Base-by-base conservation (phyloP, 768 basidiomycete genomes). In the Psilocybe cubensis region DNA sequence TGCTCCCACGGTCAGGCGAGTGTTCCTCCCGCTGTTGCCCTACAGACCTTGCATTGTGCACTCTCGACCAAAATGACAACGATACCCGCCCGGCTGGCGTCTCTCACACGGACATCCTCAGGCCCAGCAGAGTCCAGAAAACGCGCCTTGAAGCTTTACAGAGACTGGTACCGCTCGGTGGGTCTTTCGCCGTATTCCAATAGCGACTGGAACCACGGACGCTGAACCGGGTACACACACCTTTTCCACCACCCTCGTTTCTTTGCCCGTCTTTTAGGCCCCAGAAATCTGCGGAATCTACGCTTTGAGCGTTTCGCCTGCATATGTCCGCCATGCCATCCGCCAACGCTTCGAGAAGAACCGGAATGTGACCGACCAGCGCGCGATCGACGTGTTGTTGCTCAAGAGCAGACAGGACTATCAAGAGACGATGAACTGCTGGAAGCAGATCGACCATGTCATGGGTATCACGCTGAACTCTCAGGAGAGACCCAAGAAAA, bases 371-470 rank as follows among this genome's bases (percentile, higher is more conserved):
- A 85, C 87, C 43, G 93, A 98, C 76, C 75, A 83, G 24, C 84
- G 86, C 54, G 85, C 90, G 21, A 85, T 98, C 69, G 94, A 99
- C 70, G 76, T 96, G 43, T 79, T 98, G 64, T 68, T 97, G 38
- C 81, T 89, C 68, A 98, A 98, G 79, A 81, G 84, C 51, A 79
- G 86, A 61, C 89, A 87, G 75, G 94, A 98, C 63, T 92, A 86
- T 68, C 96, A 98, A 79, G 96, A 98, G 80, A 89, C 89, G 51
- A 79, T 97, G 80, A 98, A 98, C 69, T 84, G 83, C 65, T 98
- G 95, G 95, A 95, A 95, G 68, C 90, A 92, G 77, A 82, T 79
- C 41, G 89, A 92, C 59, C 92, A 94, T 67, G 76, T 94, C 27
- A 73, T 87, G 71, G 91, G 91, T 2, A 82, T 91, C 29, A 69